These are phyloP conservation scores for Forsythia suspensa DNA, from an alignment of 257 asterid species.

Conservation along the genomic window DNA sequence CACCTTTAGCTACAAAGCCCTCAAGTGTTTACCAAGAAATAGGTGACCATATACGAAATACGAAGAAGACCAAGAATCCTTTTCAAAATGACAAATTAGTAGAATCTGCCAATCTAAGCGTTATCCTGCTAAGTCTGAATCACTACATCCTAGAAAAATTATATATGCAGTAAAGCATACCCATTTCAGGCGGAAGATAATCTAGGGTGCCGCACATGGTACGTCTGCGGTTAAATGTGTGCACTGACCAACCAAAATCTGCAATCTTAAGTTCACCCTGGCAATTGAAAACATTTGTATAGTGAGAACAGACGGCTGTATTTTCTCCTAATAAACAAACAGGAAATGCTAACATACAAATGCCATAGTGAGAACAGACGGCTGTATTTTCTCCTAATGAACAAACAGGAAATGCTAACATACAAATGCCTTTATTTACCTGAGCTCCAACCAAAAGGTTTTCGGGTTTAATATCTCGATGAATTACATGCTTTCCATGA, in stretches of 20 bases:
- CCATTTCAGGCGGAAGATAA: conserved; percentile 99
- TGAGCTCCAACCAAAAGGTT: conserved; percentile 93
- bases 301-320: conserved; percentile 21
- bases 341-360: not conserved
- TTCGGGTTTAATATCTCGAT: conserved; percentile 95
- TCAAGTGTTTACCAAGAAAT: too few relatives aligned
- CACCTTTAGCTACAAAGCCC: too few relatives aligned
- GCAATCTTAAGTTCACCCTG: conserved; percentile 98
- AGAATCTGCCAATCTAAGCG: not conserved
- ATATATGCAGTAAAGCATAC: conserved; percentile 33
- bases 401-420: not conserved
- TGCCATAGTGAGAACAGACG: conserved; percentile 20
- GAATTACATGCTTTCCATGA: conserved; percentile 97
- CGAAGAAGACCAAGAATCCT: not conserved
- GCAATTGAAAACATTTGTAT: conserved; percentile 16
- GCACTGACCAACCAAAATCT: conserved; percentile 99
- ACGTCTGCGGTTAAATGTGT: conserved; percentile 89
- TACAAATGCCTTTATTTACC: conserved; percentile 38
- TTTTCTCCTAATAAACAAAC: not conserved
- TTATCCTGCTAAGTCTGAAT: not conserved
- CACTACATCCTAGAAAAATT: not conserved
- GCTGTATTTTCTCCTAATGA: not conserved
- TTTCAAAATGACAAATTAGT: not conserved
- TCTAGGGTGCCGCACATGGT: conserved; percentile 99
- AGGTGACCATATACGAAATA: too few relatives aligned